Evolutionary conservation across 2,329 filamentous ascomycete genomes (phyloP), one percentile per base, ranked within the genome.

Genomic region (Botrytis sinoallii): DNA sequence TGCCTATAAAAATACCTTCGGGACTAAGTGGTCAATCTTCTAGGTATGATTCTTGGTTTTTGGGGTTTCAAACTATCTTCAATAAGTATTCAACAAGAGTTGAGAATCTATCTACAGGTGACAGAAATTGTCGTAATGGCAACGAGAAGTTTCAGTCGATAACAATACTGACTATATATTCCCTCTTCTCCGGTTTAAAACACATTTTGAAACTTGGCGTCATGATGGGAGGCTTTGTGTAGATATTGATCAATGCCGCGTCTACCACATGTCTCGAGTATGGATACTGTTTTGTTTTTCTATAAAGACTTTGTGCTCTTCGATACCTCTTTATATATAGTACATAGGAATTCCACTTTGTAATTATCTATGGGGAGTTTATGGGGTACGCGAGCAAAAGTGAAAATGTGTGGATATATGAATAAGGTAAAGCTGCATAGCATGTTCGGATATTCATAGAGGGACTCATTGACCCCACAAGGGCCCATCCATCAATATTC

Each of bases 401-500:
- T 0, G 10, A 22, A 52, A 6, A 25, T 4, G 4, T 14, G 4
- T n/a, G 4, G 2, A 14, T 14, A 4, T 22, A 4, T 32, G 32
- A 32, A 40, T n/a, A 4, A 9, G 48, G 25, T 52, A 3, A 1
- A n/a, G 10, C 25, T 14, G 4, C 0, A 52, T n/a, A n/a, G 48
- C 10, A 52, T 16, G 1, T n/a, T 14, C 5, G 0, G 0, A n/a
- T n/a, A 25, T n/a, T 52, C 25, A n/a, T n/a, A 14, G 48, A 52
- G 3, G 7, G 0, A n/a, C 25, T n/a, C 4, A 3, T 32, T 32
- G 4, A 32, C 32, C 4, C 25, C 10, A 5, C 3, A 52, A n/a
- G 7, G 1, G 0, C 25, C 25, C 10, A 52, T 10, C 25, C 2
- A 46, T 10, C 10, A 9, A 0, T 9, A 0, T 22, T 46, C 8